These are phyloP conservation scores for Serendipita sp. DNA, from an alignment of 768 basidiomycete species.

Conservation along the genomic window DNA sequence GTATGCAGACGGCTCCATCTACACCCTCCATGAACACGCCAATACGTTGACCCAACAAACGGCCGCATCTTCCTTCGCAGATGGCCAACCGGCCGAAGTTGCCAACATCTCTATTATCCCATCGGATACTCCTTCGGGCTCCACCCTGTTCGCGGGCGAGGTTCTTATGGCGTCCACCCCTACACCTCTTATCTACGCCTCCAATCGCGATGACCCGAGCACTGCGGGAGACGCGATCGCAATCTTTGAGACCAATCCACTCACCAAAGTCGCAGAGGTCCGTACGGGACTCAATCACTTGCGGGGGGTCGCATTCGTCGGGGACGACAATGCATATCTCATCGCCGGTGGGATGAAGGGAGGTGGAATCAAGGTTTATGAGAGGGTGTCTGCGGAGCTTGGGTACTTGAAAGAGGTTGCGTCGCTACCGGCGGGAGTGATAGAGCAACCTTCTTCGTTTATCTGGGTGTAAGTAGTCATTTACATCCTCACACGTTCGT, in stretches of 20 bases:
- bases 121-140: background rate
- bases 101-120: constrained; percentile 1
- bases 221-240: constrained; percentile 57
- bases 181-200: constrained; percentile 47
- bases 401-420: constrained; percentile 1
- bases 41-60: constrained; percentile 42
- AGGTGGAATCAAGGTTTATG: constrained; percentile 55
- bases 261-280: constrained; percentile 38
- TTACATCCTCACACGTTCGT: too few relatives aligned
- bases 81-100: background rate
- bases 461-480: background rate
- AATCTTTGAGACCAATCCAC: constrained; percentile 37
- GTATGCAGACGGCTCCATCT: constrained; percentile 39
- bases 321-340: constrained; percentile 28
- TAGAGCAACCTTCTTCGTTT: constrained; percentile 3
- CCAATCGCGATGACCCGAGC: constrained; percentile 60
- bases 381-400: constrained; percentile 25
- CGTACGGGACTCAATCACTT: constrained; percentile 54
- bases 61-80: constrained; percentile 14
- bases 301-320: constrained; percentile 51
- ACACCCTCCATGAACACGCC: constrained; percentile 51
- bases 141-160: constrained; percentile 39
- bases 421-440: background rate
- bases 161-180: constrained; percentile 24
- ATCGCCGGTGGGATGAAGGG: constrained; percentile 48